phyloP scores from a whole-genome alignment of 257 asterid species.

The Solanum tacnaense region DNA sequence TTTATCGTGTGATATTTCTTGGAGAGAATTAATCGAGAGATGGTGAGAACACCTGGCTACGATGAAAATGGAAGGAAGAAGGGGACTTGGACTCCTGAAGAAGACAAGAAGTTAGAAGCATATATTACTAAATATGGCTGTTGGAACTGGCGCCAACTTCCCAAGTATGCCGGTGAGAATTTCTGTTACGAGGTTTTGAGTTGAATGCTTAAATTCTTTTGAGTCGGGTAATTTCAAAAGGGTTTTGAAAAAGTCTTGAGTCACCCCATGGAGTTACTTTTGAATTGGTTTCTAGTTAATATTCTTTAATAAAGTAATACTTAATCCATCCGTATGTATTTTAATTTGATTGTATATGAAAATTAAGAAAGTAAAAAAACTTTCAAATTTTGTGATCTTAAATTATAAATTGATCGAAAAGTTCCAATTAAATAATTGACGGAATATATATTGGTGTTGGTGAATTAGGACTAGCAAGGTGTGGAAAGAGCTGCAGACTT shows the following conservation, averaged over 20 bases:
- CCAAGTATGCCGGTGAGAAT: constrained; percentile 1
- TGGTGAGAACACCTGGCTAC: background rate
- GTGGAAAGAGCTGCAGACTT: constrained; percentile 13
- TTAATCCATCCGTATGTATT: too few relatives aligned
- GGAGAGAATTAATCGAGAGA: background rate
- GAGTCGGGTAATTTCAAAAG: background rate
- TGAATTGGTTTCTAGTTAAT: too few relatives aligned
- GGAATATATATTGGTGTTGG: background rate
- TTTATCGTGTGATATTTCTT: background rate
- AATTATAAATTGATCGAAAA: too few relatives aligned
- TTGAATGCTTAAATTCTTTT: background rate
- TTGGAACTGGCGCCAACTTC: constrained; percentile 10
- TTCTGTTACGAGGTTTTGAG: background rate
- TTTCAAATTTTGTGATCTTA: too few relatives aligned
- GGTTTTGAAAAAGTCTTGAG: background rate
- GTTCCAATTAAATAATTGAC: background rate
- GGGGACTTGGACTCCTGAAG: constrained; percentile 5
- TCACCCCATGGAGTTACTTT: background rate
- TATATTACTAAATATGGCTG: constrained; percentile 5
- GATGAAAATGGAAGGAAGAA: constrained; percentile 1
- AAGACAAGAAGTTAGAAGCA: constrained; percentile 1
- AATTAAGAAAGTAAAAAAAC: too few relatives aligned
- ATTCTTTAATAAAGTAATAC: too few relatives aligned
- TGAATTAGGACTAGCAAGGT: constrained; percentile 1
- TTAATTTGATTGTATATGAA: too few relatives aligned